Conservation (phyloP, 2,329 filamentous ascomycete species). For the Colletotrichum musicola region DNA sequence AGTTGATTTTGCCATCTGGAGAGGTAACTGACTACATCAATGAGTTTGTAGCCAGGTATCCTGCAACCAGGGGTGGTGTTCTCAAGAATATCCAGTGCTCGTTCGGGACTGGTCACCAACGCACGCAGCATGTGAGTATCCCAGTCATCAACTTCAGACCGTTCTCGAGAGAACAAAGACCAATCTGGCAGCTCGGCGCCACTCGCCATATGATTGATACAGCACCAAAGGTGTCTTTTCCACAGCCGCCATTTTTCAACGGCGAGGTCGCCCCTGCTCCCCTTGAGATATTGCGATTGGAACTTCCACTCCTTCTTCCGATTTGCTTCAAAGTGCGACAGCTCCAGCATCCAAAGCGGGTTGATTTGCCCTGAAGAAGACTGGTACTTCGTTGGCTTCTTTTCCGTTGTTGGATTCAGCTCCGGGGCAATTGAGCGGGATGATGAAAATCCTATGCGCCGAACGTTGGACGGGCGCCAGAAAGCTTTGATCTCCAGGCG, state of each 20-base stretch:
- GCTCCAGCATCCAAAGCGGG: neutral
- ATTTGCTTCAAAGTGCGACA: neutral
- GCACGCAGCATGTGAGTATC: slow-evolving; percentile 52
- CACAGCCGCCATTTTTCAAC: neutral
- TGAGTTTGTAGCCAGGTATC: slow-evolving; percentile 53
- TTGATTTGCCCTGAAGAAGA: neutral
- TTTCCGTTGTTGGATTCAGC: too few relatives aligned
- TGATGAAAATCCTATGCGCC: too few relatives aligned
- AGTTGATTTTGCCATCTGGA: neutral
- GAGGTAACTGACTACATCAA: slow-evolving; percentile 49
- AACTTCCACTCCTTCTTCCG: neutral
- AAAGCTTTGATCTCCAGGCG: too few relatives aligned
- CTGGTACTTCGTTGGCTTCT: too few relatives aligned
- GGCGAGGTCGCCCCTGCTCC: too few relatives aligned
- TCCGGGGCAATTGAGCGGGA: too few relatives aligned
- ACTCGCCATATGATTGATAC: neutral
- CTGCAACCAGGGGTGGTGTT: slow-evolving; percentile 54
- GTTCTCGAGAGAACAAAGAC: neutral
- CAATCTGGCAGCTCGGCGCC: neutral
- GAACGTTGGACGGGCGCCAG: too few relatives aligned
- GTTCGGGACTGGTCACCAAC: slow-evolving; percentile 48
- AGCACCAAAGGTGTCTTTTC: neutral
- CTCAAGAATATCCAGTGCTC: slow-evolving; percentile 49
- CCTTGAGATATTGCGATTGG: neutral
- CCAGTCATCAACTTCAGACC: slow-evolving; percentile 42